These are phyloP conservation scores for Ramaria sp. DNA, from an alignment of 768 basidiomycete species.

Conservation along the genomic window DNA sequence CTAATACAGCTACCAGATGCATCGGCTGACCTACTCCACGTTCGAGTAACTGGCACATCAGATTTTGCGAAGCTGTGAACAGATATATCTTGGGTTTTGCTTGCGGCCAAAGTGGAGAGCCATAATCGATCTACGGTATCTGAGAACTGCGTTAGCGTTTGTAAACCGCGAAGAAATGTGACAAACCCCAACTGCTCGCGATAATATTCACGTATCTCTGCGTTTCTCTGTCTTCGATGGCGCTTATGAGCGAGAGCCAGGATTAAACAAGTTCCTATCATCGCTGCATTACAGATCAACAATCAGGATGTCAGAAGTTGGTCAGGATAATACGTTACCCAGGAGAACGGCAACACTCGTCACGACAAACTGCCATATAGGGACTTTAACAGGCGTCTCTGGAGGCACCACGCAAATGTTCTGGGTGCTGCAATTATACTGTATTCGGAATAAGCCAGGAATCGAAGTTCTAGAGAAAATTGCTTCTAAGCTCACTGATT, in stretches of 20 bases:
- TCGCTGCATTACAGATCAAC: slow-evolving; percentile 23
- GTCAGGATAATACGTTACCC: slow-evolving; percentile 28
- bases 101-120: background rate
- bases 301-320: slow-evolving; percentile 30
- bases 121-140: background rate
- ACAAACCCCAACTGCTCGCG: slow-evolving; percentile 31
- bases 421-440: slow-evolving; percentile 21
- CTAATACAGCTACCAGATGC: background rate
- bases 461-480: background rate
- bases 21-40: background rate
- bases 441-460: background rate
- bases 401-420: slow-evolving; percentile 24
- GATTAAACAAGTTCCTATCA: background rate
- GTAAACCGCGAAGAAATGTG: background rate
- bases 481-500: slow-evolving; percentile 3
- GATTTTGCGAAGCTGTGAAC: background rate
- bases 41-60: background rate
- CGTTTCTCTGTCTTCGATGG: background rate
- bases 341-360: slow-evolving; percentile 26
- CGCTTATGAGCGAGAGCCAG: background rate
- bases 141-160: background rate
- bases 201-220: slow-evolving; percentile 32
- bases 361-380: slow-evolving; percentile 34
- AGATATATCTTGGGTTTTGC: background rate
- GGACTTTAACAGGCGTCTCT: slow-evolving; percentile 27